Evolutionary conservation across 306 rosid species (phyloP).

Genomic region (Rosa persica): DNA sequence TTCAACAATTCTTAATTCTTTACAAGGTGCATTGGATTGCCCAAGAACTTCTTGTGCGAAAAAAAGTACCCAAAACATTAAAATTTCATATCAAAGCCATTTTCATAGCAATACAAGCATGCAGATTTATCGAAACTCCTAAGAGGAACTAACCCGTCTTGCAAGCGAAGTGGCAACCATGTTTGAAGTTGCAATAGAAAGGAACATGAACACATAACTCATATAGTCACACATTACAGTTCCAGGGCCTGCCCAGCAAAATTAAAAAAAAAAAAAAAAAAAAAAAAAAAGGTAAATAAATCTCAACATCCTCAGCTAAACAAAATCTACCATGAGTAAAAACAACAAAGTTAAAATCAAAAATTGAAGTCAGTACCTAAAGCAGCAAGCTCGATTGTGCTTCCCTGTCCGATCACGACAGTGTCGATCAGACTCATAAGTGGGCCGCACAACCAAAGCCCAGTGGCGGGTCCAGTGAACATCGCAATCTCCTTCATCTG

Average conservation of each 20-base stretch:
- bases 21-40: background rate
- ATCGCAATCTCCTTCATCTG: constrained; percentile 70
- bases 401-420: constrained; percentile 86
- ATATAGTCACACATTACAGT: constrained; percentile 84
- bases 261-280: background rate
- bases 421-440: constrained; percentile 91
- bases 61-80: background rate
- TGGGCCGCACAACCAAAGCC: constrained; percentile 87
- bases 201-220: constrained; percentile 87
- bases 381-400: constrained; percentile 91
- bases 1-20: background rate
- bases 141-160: constrained; percentile 50
- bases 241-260: constrained; percentile 63
- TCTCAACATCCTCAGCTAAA: background rate
- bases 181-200: constrained; percentile 86
- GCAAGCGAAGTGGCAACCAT: constrained; percentile 97
- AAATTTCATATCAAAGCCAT: background rate
- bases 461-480: constrained; percentile 80
- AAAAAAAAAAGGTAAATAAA: background rate
- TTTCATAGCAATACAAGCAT: background rate
- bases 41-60: background rate
- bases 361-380: constrained; percentile 46
- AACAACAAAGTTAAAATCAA: background rate
- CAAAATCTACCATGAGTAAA: background rate
- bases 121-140: background rate